Evolutionary conservation across 2,329 filamentous ascomycete genomes (phyloP), one percentile per base, ranked within the genome.

Genomic region (Fusarium sp.): DNA sequence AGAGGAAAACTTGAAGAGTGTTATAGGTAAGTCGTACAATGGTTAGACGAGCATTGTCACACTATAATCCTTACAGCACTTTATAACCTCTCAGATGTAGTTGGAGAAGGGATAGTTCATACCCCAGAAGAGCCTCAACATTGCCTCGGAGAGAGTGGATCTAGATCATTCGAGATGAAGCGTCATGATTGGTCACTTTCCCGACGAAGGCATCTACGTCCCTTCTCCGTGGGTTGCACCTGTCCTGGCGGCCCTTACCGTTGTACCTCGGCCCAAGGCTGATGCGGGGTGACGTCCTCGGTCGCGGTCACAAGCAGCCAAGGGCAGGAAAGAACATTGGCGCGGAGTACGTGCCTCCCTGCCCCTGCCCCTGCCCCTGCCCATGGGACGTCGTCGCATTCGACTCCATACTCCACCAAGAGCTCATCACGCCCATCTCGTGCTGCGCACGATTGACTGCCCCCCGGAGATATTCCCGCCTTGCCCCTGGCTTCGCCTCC

Each of bases 241-340:
- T 61, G 66, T 39, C 56, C 54, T 60, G 71, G 68, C 64, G 71
- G 67, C 66, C 67, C 71, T 71, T 66, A 39, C 60, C 58, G 30
- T 68, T 43, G 69, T 71, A 78, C 76, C 76, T 78, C 76, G 76
- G 76, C 73, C 76, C 76, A 78, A 76, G 76, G 76, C 69, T 77
- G 71, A 64, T 62, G 71, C 66, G 73, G 76, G 74, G 76, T 78
- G 76, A 77, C 71, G 69, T 76, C 67, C 60, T 76, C 61, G 60
- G 73, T 58, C 20, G 34, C 16, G 16, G 57, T 75, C 72, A 74
- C 72, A 74, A 73, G 72, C 72, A 75, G 23, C 34, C 23, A n/a
- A n/a, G 59, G 11, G 13, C 25, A 13, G 23, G 35, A 57, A 45
- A 48, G 59, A 39, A 32, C 32, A 37, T 20, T 41, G 57, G 25